These are phyloP conservation scores for Mycotypha africana DNA, from an alignment of 371 early-diverging fungal species.

Conservation along the genomic window DNA sequence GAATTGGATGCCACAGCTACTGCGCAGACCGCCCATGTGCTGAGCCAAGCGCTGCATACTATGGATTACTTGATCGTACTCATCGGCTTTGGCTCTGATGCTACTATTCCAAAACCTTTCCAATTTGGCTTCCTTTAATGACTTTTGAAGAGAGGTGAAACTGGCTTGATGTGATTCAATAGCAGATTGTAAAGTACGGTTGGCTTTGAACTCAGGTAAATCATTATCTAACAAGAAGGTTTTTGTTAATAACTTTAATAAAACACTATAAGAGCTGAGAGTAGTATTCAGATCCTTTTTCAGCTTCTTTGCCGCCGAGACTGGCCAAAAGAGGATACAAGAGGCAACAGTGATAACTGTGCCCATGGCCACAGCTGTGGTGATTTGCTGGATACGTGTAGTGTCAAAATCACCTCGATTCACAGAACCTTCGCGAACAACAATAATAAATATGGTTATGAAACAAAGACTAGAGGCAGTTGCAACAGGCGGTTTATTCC, in stretches of 20 bases:
- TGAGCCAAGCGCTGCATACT: slow-evolving; percentile 62
- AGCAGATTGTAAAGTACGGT: slow-evolving; percentile 45
- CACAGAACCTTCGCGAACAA: slow-evolving; percentile 47
- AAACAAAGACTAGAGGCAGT: slow-evolving; percentile 61
- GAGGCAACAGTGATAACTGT: slow-evolving; percentile 49
- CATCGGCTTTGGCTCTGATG: slow-evolving; percentile 35
- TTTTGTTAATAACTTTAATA: slow-evolving; percentile 57
- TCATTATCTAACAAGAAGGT: slow-evolving; percentile 64
- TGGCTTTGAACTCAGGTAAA: slow-evolving; percentile 47
- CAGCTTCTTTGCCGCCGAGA: slow-evolving; percentile 53
- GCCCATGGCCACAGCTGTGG: slow-evolving; percentile 51
- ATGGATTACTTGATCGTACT: slow-evolving; percentile 40
- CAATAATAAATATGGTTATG: slow-evolving; percentile 52
- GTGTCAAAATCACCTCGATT: slow-evolving; percentile 48
- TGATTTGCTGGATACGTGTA: slow-evolving; percentile 50
- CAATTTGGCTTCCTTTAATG: slow-evolving; percentile 57
- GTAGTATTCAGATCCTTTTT: slow-evolving; percentile 55
- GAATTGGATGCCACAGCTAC: slow-evolving; percentile 63
- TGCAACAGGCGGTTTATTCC: slow-evolving; percentile 58
- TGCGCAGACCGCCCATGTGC: slow-evolving; percentile 60
- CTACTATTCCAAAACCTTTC: slow-evolving; percentile 52
- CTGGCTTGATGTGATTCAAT: slow-evolving; percentile 60
- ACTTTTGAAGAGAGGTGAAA: slow-evolving; percentile 57
- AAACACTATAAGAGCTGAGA: slow-evolving; percentile 46
- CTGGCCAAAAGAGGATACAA: slow-evolving; percentile 58